Conservation (phyloP, 2,329 filamentous ascomycete genomes). For the Graphium sp. region DNA sequence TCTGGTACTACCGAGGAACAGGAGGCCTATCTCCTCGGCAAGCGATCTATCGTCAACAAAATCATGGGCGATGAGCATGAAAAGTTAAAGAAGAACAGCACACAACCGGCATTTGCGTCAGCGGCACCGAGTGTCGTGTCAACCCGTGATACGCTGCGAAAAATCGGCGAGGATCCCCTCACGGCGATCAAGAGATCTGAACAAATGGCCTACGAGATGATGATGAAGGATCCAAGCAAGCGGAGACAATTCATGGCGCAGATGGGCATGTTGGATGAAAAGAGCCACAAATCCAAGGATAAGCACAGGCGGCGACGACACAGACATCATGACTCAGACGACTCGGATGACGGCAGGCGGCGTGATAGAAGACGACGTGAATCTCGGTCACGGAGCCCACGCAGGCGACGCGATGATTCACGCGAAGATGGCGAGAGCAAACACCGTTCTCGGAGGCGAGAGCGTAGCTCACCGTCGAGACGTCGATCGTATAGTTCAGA, state of each 20-base stretch:
- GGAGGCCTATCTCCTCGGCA: constrained; percentile 85
- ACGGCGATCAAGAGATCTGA: constrained; percentile 89
- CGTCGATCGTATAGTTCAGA: too few relatives aligned
- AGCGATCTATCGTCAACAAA: constrained; percentile 71
- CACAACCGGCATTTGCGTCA: constrained; percentile 22
- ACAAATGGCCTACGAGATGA: constrained; percentile 60
- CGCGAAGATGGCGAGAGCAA: constrained; percentile 2
- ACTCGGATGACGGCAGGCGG: constrained; percentile 1
- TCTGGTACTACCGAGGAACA: constrained; percentile 72
- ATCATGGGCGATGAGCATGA: constrained; percentile 69
- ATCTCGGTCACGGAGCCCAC: constrained; percentile 3
- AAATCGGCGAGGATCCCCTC: constrained; percentile 81
- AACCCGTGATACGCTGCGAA: constrained; percentile 62
- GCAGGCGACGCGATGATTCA: constrained; percentile 1
- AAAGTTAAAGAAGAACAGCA: constrained; percentile 60
- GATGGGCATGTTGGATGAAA: constrained; percentile 37
- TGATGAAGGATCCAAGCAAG: constrained; percentile 63
- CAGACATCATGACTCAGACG: background rate
- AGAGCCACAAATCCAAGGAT: constrained; percentile 20
- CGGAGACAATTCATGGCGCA: constrained; percentile 49
- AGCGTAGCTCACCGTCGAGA: constrained; percentile 1
- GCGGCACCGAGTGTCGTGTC: constrained; percentile 54
- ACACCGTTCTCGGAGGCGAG: background rate
- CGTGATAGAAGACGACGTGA: background rate
- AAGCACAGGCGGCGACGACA: constrained; percentile 2